Evolutionary conservation across 2,329 filamentous ascomycete genomes (phyloP).

Genomic region (Xylaria sp.): DNA sequence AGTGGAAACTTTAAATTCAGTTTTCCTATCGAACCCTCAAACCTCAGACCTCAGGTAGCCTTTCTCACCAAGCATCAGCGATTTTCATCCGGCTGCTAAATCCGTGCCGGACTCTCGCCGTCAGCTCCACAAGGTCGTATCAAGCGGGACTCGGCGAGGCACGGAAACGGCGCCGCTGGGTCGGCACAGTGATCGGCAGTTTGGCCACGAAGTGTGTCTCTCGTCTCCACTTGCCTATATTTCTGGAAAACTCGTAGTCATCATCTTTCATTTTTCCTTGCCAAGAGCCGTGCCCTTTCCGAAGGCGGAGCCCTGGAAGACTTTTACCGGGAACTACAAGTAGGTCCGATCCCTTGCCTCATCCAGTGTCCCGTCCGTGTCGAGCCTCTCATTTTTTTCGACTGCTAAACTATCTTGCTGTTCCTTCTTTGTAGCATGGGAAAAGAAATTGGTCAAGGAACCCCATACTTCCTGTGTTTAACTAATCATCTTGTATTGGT

Average conservation of each 20-base stretch:
- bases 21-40: background rate
- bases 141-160: conserved; percentile 36
- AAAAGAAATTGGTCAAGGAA: conserved; percentile 14
- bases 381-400: background rate
- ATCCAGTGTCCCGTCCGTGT: background rate
- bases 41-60: background rate
- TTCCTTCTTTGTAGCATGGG: conserved; percentile 15
- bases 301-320: conserved; percentile 42
- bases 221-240: conserved; percentile 24
- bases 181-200: conserved; percentile 22
- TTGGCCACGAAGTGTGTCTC: conserved; percentile 11
- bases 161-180: conserved; percentile 43
- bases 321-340: conserved; percentile 24
- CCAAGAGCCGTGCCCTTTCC: conserved; percentile 30
- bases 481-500: conserved; percentile 25
- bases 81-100: conserved; percentile 31
- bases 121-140: conserved; percentile 37
- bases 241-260: conserved; percentile 14
- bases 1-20: background rate
- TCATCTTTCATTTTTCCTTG: conserved; percentile 13
- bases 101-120: conserved; percentile 40
- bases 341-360: background rate
- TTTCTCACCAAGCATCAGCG: background rate
- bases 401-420: conserved; percentile 4
- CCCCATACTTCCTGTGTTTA: conserved; percentile 19